Percentiles rank a stretch among this genome's conserved stretches.
These are phyloP conservation scores for Blepharisma stoltei DNA, from an alignment of 73 alveolate genomes.

Conservation along the genomic window DNA sequence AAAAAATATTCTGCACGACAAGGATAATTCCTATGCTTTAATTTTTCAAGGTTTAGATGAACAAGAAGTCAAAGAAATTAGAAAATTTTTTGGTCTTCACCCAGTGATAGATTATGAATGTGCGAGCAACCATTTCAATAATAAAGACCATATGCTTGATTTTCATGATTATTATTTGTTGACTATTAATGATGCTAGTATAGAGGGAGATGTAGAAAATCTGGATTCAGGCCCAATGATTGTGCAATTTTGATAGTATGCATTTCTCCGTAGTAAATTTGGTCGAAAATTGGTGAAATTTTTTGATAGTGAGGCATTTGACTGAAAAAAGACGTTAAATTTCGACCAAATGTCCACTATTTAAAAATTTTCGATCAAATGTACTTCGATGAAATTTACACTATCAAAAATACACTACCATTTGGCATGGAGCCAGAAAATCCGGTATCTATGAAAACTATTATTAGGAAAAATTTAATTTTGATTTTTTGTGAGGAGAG, in stretches of 20 bases:
- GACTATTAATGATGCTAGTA: neutral
- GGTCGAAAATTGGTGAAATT: too few relatives aligned
- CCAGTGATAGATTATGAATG: constrained; percentile 33
- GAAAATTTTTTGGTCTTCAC: constrained; percentile 7
- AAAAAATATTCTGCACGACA: too few relatives aligned
- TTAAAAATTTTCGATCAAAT: too few relatives aligned
- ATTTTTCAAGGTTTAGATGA: constrained; percentile 18
- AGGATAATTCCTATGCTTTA: neutral
- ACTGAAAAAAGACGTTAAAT: too few relatives aligned
- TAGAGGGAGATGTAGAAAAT: neutral
- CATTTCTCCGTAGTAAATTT: too few relatives aligned
- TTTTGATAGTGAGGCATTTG: too few relatives aligned
- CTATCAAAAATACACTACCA: too few relatives aligned
- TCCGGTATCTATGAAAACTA: neutral
- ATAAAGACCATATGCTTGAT: neutral
- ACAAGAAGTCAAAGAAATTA: neutral
- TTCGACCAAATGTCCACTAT: too few relatives aligned
- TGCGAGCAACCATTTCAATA: neutral
- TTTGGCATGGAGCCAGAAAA: too few relatives aligned
- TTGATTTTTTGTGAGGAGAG: constrained; percentile 17
- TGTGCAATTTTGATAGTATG: too few relatives aligned
- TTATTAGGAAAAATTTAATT: neutral
- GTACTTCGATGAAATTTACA: too few relatives aligned
- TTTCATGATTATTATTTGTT: neutral
- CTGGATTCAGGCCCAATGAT: too few relatives aligned